Evolutionary conservation across 345 rosid species (phyloP).

Genomic region (Aquilaria yunnanensis): DNA sequence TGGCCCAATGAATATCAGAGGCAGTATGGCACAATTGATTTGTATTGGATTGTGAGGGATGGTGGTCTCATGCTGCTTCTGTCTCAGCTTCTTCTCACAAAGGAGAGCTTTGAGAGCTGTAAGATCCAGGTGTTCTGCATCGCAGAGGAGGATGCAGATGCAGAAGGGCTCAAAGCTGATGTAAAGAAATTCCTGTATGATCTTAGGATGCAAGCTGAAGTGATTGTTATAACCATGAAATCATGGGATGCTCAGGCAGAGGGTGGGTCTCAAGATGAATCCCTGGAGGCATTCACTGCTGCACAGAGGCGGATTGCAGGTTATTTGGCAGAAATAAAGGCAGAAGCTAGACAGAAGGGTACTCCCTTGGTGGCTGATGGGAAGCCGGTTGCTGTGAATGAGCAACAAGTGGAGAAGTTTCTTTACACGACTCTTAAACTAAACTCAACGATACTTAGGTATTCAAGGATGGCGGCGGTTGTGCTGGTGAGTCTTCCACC

Average conservation of each 20-base stretch:
- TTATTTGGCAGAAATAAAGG: slow-evolving; percentile 68
- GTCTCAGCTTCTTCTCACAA: slow-evolving; percentile 96
- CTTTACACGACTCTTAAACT: slow-evolving; percentile 64
- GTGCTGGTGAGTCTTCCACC: slow-evolving; percentile 77
- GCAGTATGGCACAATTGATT: slow-evolving; percentile 94
- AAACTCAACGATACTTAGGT: slow-evolving; percentile 54
- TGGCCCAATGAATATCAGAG: slow-evolving; percentile 98
- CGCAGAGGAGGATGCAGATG: slow-evolving; percentile 96
- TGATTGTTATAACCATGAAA: slow-evolving; percentile 85
- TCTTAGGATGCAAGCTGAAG: slow-evolving; percentile 99
- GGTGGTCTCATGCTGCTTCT: slow-evolving; percentile 99
- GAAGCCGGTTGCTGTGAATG: slow-evolving; percentile 67
- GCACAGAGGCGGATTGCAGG: slow-evolving; percentile 65
- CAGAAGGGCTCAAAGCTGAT: slow-evolving; percentile 89
- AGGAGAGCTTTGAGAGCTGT: slow-evolving; percentile 97
- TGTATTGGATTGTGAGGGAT: slow-evolving; percentile 98
- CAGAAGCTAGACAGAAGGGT: slow-evolving; percentile 28
- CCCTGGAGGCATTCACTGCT: slow-evolving; percentile 65
- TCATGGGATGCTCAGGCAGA: slow-evolving; percentile 80
- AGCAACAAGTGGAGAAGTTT: slow-evolving; percentile 76
- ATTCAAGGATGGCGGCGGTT: slow-evolving; percentile 77
- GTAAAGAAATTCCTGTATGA: slow-evolving; percentile 94
- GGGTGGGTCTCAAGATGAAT: slow-evolving; percentile 62
- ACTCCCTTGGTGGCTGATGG: slow-evolving; percentile 66
- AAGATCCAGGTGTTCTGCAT: slow-evolving; percentile 98